These are phyloP conservation scores for Massarina eburnea DNA, from an alignment of 2,329 filamentous ascomycete genomes.

Conservation along the genomic window DNA sequence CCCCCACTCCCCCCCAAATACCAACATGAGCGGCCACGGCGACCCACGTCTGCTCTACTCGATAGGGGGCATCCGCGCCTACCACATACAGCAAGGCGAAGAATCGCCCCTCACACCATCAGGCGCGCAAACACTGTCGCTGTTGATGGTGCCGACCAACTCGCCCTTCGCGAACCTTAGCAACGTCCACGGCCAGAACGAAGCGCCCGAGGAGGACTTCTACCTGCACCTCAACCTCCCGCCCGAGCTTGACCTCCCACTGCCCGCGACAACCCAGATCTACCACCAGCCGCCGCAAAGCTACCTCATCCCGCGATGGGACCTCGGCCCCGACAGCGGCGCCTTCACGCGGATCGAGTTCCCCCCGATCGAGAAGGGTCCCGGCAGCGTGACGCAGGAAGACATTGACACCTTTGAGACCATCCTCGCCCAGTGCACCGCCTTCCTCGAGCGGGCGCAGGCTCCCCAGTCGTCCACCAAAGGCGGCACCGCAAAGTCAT, in stretches of 20 bases:
- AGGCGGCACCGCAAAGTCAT: slow-evolving; percentile 47
- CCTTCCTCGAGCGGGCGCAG: slow-evolving; percentile 83
- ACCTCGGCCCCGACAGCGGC: slow-evolving; percentile 82
- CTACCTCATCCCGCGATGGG: slow-evolving; percentile 95
- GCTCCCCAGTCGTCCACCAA: slow-evolving; percentile 54
- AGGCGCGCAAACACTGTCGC: slow-evolving; percentile 85
- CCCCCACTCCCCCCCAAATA: background rate
- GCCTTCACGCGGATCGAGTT: slow-evolving; percentile 95
- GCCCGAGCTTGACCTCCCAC: slow-evolving; percentile 87
- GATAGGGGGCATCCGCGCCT: slow-evolving; percentile 84
- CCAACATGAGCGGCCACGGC: slow-evolving; percentile 53
- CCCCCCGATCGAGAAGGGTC: slow-evolving; percentile 68
- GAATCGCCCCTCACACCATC: slow-evolving; percentile 81
- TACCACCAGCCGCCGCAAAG: slow-evolving; percentile 92
- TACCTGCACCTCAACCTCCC: slow-evolving; percentile 94
- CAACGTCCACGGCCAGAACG: slow-evolving; percentile 59
- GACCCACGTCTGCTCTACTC: slow-evolving; percentile 60
- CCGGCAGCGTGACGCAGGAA: slow-evolving; percentile 72
- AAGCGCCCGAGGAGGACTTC: slow-evolving; percentile 72
- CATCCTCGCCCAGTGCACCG: slow-evolving; percentile 95
- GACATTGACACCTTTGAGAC: slow-evolving; percentile 97
- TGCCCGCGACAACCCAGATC: slow-evolving; percentile 94
- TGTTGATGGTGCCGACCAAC: slow-evolving; percentile 93
- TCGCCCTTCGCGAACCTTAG: slow-evolving; percentile 64
- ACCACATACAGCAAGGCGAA: slow-evolving; percentile 84